Percentiles rank a stretch among this genome's conserved stretches.
These are phyloP conservation scores for Petasospora fabianii DNA, from an alignment of 1,139 yeast species.

Conservation along the genomic window DNA sequence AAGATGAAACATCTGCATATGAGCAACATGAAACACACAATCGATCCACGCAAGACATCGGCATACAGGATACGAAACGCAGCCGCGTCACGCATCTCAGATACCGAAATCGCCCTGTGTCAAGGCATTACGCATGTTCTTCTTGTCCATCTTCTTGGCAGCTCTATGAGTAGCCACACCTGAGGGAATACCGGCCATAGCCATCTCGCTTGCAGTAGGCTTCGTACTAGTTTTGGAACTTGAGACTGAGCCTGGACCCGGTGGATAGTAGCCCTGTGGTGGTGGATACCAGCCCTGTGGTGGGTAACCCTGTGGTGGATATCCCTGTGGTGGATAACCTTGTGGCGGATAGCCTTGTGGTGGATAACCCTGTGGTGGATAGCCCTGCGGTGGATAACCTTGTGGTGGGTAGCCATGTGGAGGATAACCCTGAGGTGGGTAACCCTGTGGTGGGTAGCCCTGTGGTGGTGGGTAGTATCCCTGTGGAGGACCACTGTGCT, in stretches of 20 bases:
- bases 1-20: too few relatives aligned
- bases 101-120: slow-evolving; percentile 29
- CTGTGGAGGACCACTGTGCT: slow-evolving; percentile 13
- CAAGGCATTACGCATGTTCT: slow-evolving; percentile 25
- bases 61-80: too few relatives aligned
- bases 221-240: slow-evolving; percentile 6
- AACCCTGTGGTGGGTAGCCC: slow-evolving; percentile 15
- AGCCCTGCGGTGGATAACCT: slow-evolving; percentile 13
- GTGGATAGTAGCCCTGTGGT: slow-evolving; percentile 17
- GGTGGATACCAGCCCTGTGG: slow-evolving; percentile 14
- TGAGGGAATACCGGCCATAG: slow-evolving; percentile 21
- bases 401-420: slow-evolving; percentile 18
- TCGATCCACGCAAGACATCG: too few relatives aligned
- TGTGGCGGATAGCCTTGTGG: slow-evolving; percentile 19
- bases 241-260: slow-evolving; percentile 10
- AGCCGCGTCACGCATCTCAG: too few relatives aligned
- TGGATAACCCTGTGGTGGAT: slow-evolving; percentile 14
- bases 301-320: slow-evolving; percentile 16
- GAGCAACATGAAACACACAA: slow-evolving; percentile 1
- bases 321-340: slow-evolving; percentile 16
- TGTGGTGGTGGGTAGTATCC: slow-evolving; percentile 12
- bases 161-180: slow-evolving; percentile 18
- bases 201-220: slow-evolving; percentile 20
- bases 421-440: slow-evolving; percentile 17
- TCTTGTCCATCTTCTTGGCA: slow-evolving; percentile 19